A percentile compares a stretch with the other conserved stretches of the same genome.
Evolutionary conservation across 2,329 filamentous ascomycete species (phyloP).

Genomic region (Aureobasidium subglaciale): DNA sequence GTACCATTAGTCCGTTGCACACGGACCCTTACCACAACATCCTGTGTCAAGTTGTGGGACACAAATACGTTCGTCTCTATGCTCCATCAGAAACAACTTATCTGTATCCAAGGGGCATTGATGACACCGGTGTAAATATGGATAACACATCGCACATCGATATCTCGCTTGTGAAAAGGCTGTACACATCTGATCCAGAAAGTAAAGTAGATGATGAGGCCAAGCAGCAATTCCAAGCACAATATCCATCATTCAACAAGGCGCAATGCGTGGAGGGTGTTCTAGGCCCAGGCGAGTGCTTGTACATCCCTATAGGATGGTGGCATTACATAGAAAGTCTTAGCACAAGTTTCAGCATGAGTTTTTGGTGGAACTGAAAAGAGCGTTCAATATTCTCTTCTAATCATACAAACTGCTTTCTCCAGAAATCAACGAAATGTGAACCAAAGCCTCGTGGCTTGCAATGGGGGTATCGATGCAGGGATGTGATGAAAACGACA

Average conservation of each 20-base stretch:
- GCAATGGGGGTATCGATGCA: conserved; percentile 12
- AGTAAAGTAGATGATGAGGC: conserved; percentile 20
- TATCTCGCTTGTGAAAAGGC: conserved; percentile 35
- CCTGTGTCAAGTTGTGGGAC: conserved; percentile 78
- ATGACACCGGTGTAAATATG: conserved; percentile 73
- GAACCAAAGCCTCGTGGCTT: conserved; percentile 1
- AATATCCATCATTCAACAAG: conserved; percentile 49
- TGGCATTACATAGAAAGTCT: conserved; percentile 94
- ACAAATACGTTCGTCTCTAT: conserved; percentile 89
- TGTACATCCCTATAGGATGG: conserved; percentile 92
- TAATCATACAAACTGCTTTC: neutral
- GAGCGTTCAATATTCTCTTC: neutral
- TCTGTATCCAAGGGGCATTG: conserved; percentile 56
- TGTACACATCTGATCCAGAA: conserved; percentile 17
- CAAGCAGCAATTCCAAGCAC: conserved; percentile 24
- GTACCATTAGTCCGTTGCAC: conserved; percentile 86
- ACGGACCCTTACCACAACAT: conserved; percentile 94
- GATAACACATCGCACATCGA: conserved; percentile 80
- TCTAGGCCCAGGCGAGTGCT: conserved; percentile 69
- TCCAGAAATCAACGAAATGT: neutral
- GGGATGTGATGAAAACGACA: neutral
- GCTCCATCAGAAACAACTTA: conserved; percentile 53
- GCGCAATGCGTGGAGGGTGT: conserved; percentile 70
- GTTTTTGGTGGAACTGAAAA: conserved; percentile 81
- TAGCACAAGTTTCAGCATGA: conserved; percentile 85